Base-by-base conservation (phyloP, 148 eudicot genomes). In the Rhododendron ferrugineum region DNA sequence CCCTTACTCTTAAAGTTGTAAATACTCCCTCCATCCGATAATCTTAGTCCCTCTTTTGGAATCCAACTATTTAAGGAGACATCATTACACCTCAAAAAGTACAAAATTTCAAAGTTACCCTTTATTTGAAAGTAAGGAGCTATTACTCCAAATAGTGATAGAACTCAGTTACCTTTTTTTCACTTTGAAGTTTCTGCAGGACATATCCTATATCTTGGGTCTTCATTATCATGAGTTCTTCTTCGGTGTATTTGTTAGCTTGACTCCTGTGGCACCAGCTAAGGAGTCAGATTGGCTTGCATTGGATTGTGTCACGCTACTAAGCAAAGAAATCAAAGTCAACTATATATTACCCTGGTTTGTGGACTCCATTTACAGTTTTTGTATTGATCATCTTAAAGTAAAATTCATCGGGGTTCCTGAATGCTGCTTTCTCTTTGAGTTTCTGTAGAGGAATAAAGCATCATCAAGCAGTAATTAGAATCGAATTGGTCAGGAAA, bases 151-250 rank as follows among this genome's bases (percentile, higher is more conserved):
- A 6, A 23, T 20, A 64, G 42, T 10, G 8, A 37, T 34, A 80
- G 84, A 74, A 74, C 18, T 16, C 70, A n/a, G 18, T 82, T 84
- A 80, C 98, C 95, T 93, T 96, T 91, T 92, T 94, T 86, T 94
- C 99, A 87, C 91, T 86, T 86, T 93, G 99, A 87, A 96, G 85
- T 87, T 96, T 93, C 91, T 93, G 98, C 54, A 88, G 85, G 78
- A 95, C 80, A 84, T 94, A 96, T 87, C 95, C 96, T 14, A 90
- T 91, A 84, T 96, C 98, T 86, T 93, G 98, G 22, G 95, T 91
- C 88, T 93, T 96, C 97, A 93, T 94, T 83, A 93, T 83, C 95
- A 93, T 86, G 85, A 96, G 94, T 86, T 96, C 94, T 37, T 96
- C 98, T 22, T 88, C 88, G 15, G 94, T 82, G 83, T 92, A 92